Conservation (phyloP, 2,329 filamentous ascomycete genomes). For the Boeremia exigua region DNA sequence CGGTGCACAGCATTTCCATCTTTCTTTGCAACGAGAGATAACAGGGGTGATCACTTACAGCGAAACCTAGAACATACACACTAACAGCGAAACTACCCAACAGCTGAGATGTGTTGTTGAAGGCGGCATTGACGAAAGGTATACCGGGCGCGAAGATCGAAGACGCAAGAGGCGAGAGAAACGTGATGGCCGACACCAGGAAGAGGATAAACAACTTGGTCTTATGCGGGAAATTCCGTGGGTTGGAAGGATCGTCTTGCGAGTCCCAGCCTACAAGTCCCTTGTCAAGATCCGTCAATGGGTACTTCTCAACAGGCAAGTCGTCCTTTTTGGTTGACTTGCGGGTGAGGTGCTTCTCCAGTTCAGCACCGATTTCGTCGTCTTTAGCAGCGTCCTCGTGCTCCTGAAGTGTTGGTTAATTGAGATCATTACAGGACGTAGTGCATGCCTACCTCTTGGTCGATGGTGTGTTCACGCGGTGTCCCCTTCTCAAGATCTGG, state of each 20-base stretch:
- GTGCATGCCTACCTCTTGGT: background rate
- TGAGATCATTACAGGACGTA: background rate
- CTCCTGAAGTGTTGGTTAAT: conserved; percentile 10
- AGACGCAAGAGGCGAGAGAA: conserved; percentile 44
- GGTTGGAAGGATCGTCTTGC: conserved; percentile 43
- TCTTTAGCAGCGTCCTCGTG: conserved; percentile 10
- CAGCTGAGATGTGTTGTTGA: conserved; percentile 40
- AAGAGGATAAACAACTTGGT: conserved; percentile 39
- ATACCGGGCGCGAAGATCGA: conserved; percentile 47
- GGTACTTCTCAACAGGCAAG: conserved; percentile 37
- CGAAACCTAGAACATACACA: conserved; percentile 46
- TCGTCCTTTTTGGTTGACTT: conserved; percentile 39
- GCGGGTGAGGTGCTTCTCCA: conserved; percentile 41
- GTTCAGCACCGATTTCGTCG: conserved; percentile 30
- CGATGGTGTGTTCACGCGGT: conserved; percentile 1
- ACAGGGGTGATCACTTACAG: conserved; percentile 18
- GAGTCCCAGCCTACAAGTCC: conserved; percentile 46
- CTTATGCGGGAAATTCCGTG: conserved; percentile 37
- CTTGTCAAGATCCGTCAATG: conserved; percentile 42
- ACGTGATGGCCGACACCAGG: conserved; percentile 41
- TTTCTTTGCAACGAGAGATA: background rate
- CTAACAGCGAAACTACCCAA: conserved; percentile 42
- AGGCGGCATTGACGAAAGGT: conserved; percentile 38
- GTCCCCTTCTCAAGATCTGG: conserved; percentile 28
- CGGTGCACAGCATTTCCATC: no score